phyloP scores from a whole-genome alignment of 768 basidiomycete genomes.

The Lentinula boryana region DNA sequence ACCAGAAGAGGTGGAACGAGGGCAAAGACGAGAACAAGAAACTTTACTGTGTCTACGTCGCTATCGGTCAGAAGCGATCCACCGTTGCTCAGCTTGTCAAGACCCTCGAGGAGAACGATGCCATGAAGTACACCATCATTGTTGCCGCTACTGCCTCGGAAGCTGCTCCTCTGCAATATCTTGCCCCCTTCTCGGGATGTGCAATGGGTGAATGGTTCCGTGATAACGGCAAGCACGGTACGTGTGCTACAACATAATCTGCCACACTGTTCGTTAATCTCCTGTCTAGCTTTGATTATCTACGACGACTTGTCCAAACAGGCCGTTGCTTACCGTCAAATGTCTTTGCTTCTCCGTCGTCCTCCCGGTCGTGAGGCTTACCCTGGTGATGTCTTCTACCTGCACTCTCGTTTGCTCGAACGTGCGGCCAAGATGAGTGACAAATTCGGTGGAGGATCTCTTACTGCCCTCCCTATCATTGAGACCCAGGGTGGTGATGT shows the following conservation, averaged over 20 bases:
- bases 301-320: constrained; percentile 99
- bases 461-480: constrained; percentile 98
- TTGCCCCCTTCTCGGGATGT: constrained; percentile 99
- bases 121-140: constrained; percentile 99
- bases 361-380: constrained; percentile 99
- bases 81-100: constrained; percentile 99
- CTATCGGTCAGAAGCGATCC: constrained; percentile 98
- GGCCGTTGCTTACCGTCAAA: constrained; percentile 99
- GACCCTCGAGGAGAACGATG: constrained; percentile 99
- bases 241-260: constrained; percentile 15
- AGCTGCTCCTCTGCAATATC: constrained; percentile 98
- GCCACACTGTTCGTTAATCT: constrained; percentile 7
- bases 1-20: constrained; percentile 99
- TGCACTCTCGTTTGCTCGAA: constrained; percentile 99
- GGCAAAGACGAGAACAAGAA: constrained; percentile 96
- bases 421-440: constrained; percentile 99
- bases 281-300: constrained; percentile 78
- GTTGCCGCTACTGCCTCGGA: constrained; percentile 99
- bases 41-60: constrained; percentile 99
- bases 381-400: constrained; percentile 99
- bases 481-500: constrained; percentile 99
- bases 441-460: constrained; percentile 96
- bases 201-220: constrained; percentile 99
- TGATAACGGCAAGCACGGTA: constrained; percentile 99
- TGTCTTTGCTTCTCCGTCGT: constrained; percentile 99